Percentiles rank a stretch among this genome's conserved stretches.
Conservation (phyloP, 2,329 filamentous ascomycete genomes). For the Orbilia javanica region DNA sequence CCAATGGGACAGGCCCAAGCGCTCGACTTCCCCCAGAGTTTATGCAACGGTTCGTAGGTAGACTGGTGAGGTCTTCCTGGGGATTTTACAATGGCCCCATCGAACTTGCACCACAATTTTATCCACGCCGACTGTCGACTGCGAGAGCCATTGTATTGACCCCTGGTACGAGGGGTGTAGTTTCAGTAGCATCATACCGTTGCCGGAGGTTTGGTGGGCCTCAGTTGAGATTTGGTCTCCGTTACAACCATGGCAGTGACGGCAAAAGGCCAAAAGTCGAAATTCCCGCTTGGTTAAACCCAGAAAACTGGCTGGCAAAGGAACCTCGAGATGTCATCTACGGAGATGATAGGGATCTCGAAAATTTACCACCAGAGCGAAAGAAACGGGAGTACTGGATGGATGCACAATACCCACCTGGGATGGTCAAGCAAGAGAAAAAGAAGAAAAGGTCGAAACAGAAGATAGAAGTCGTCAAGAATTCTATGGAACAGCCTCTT, state of each 20-base stretch:
- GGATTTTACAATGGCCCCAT: constrained; percentile 30
- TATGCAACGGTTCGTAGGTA: constrained; percentile 53
- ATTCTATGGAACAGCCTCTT: neutral
- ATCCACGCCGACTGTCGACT: constrained; percentile 10
- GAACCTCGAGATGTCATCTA: constrained; percentile 37
- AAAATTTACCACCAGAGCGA: constrained; percentile 24
- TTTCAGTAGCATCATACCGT: constrained; percentile 14
- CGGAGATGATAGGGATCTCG: constrained; percentile 44
- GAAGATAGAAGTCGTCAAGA: neutral
- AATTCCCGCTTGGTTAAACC: constrained; percentile 30
- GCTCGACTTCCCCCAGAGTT: constrained; percentile 48
- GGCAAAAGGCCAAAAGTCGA: neutral
- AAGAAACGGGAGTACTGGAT: constrained; percentile 46
- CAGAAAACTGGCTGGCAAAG: constrained; percentile 39
- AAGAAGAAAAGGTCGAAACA: neutral
- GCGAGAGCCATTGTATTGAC: constrained; percentile 5
- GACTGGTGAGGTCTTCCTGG: constrained; percentile 58
- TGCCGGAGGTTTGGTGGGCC: neutral
- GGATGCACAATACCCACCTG: constrained; percentile 36
- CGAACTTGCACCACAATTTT: constrained; percentile 1
- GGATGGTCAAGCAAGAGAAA: neutral
- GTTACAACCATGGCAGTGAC: constrained; percentile 12
- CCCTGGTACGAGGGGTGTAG: neutral
- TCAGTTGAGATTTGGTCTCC: constrained; percentile 15
- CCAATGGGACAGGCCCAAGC: constrained; percentile 45